Base-by-base conservation (phyloP, 495 filamentous ascomycete species). In the Aspergillus wentii region DNA sequence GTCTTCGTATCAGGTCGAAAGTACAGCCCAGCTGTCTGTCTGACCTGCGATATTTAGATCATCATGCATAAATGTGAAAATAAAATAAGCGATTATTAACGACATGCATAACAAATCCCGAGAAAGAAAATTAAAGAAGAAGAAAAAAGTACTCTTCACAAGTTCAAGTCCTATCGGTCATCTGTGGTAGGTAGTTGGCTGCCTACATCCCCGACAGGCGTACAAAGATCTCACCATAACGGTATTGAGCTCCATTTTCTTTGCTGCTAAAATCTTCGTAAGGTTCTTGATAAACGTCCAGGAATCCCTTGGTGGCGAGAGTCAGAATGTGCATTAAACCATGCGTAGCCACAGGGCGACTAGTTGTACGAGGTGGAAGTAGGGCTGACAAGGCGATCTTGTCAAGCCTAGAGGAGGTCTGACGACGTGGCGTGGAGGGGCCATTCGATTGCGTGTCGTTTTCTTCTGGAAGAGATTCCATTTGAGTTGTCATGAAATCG, bases 321-420 rank as follows among this genome's bases (percentile, higher is more conserved):
- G 74, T 67, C 11, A 94, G 72, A 9, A 80, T 69, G 59, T 91
- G 81, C 57, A 85, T 75, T 41, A 94, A 71, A 1, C 72, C 86
- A 48, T 88, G 83, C 7, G 80, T 81, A 25, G 83, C 84, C 1
- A 87, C 76, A 11, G 70, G 58, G 10, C 64, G 66, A 18, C 64
- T 72, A 25, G 79, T 78, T 17, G 70, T 56, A 16, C 34, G 40
- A 1, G 71, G 70, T 16, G 81, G 72, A 14, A 86, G 65, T 10
- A 90, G 51, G 17, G 74, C 58, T 33, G 78, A 75, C 51, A 94
- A 88, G 0, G 57, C 25, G 18, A 79, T 62, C 13, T 47, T 47
- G n/a, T 65, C 41, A 4, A 35, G 30, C n/a, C n/a, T n/a, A 4
- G 23, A 32, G 20, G 23, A 29, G 10, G 22, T 4, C 14, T 21